Evolutionary conservation across 768 basidiomycete species (phyloP).

Genomic region (Trametes meyenii): DNA sequence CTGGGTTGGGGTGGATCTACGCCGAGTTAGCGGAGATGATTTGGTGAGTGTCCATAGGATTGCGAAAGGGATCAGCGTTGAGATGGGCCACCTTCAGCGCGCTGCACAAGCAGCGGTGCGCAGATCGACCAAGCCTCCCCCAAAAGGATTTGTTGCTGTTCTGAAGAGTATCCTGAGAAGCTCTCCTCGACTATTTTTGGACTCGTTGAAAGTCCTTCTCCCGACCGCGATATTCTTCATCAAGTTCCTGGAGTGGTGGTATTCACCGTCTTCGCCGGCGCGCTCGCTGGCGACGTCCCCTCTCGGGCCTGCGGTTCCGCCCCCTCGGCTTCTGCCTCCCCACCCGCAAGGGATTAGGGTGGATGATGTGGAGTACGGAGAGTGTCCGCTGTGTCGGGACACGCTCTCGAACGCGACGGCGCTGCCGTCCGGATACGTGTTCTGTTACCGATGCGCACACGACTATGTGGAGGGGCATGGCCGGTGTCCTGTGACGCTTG

Average conservation of each 20-base stretch:
- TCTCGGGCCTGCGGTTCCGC: constrained; percentile 72
- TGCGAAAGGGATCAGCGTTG: background rate
- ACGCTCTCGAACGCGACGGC: constrained; percentile 84
- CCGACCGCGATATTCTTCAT: constrained; percentile 93
- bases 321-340: constrained; percentile 73
- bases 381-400: constrained; percentile 79
- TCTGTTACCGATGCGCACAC: constrained; percentile 91
- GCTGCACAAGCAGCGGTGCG: constrained; percentile 26
- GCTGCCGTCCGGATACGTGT: constrained; percentile 91
- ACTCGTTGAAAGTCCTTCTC: constrained; percentile 77
- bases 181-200: constrained; percentile 67
- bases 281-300: constrained; percentile 64
- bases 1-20: constrained; percentile 82
- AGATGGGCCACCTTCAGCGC: constrained; percentile 26
- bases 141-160: constrained; percentile 43
- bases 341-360: constrained; percentile 74
- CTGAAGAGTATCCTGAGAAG: constrained; percentile 50
- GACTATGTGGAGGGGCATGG: constrained; percentile 77
- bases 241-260: constrained; percentile 99
- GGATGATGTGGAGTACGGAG: constrained; percentile 68
- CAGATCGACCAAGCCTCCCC: constrained; percentile 29
- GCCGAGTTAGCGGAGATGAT: constrained; percentile 78
- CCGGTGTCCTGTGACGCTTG: constrained; percentile 85
- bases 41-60: constrained; percentile 51
- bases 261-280: constrained; percentile 89